phyloP scores from a whole-genome alignment of 352 stramenopile genomes.

The Pythium folliculosum region DNA sequence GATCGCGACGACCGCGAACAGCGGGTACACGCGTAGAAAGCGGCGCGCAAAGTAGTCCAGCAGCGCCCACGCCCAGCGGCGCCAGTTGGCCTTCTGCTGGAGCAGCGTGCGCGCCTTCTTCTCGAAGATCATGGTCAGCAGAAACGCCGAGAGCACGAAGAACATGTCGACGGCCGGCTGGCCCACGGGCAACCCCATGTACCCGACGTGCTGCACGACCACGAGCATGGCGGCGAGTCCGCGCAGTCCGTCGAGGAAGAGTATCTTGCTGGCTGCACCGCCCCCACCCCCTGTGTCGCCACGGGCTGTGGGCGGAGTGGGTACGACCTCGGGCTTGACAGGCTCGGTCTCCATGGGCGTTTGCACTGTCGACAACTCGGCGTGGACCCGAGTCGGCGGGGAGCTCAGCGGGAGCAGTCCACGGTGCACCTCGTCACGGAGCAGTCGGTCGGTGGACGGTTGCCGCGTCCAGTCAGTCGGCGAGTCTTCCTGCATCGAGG shows the following conservation, averaged over 20 bases:
- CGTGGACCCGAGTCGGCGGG: too few species aligned
- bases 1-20: slow-evolving; percentile 42
- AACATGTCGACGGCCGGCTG: slow-evolving; percentile 47
- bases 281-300: too few species aligned
- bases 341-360: too few species aligned
- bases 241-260: slow-evolving; percentile 35
- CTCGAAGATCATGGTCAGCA: slow-evolving; percentile 59
- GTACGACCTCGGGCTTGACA: too few species aligned
- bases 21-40: slow-evolving; percentile 51
- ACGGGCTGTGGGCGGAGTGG: too few species aligned
- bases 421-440: too few species aligned
- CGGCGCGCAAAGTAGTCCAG: slow-evolving; percentile 49
- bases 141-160: slow-evolving; percentile 57
- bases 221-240: slow-evolving; percentile 32
- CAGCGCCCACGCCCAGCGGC: slow-evolving; percentile 38
- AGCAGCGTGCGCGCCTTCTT: slow-evolving; percentile 41
- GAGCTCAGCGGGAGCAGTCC: too few species aligned
- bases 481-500: too few species aligned
- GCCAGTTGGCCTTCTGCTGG: slow-evolving; percentile 22
- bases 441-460: too few species aligned
- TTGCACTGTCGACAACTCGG: too few species aligned
- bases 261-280: slow-evolving; percentile 21
- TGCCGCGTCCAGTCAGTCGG: too few species aligned
- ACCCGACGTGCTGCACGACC: slow-evolving; percentile 26
- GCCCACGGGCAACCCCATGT: slow-evolving; percentile 44